phyloP scores from a whole-genome alignment of 2,329 filamentous ascomycete species.

The Aspergillus awamori region DNA sequence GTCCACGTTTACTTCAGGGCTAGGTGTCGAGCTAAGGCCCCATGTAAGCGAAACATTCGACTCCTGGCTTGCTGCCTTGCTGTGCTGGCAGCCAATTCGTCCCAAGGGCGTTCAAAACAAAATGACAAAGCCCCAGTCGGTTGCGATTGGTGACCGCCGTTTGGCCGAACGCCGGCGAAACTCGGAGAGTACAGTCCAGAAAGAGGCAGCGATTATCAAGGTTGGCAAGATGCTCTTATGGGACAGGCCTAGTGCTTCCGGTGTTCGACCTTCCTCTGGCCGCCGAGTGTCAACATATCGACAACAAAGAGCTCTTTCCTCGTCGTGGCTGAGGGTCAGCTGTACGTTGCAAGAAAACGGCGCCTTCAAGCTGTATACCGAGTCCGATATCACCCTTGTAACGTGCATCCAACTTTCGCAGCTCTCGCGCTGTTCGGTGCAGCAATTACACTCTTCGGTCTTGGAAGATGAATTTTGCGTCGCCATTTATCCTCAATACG shows the following conservation, averaged over 20 bases:
- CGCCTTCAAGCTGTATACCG: slow-evolving; percentile 85
- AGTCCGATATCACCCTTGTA: slow-evolving; percentile 78
- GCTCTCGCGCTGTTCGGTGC: slow-evolving; percentile 84
- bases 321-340: slow-evolving; percentile 84
- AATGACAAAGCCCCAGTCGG: slow-evolving; percentile 53
- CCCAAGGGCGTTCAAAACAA: slow-evolving; percentile 55
- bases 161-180: slow-evolving; percentile 48
- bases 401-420: slow-evolving; percentile 86
- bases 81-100: slow-evolving; percentile 56
- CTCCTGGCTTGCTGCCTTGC: slow-evolving; percentile 55
- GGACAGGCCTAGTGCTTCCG: slow-evolving; percentile 70
- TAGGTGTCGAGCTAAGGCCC: slow-evolving; percentile 51
- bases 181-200: slow-evolving; percentile 57
- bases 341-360: slow-evolving; percentile 95
- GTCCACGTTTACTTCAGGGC: slow-evolving; percentile 51
- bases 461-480: slow-evolving; percentile 92
- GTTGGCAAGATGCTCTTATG: slow-evolving; percentile 88
- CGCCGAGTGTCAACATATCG: slow-evolving; percentile 56
- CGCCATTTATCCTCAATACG: slow-evolving; percentile 92
- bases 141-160: slow-evolving; percentile 48
- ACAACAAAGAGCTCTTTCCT: slow-evolving; percentile 59
- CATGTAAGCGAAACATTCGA: slow-evolving; percentile 56
- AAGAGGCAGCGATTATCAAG: slow-evolving; percentile 86
- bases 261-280: slow-evolving; percentile 37
- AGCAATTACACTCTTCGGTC: slow-evolving; percentile 86